phyloP scores from a whole-genome alignment of 2,329 filamentous ascomycete genomes.

The Fusarium marasasianum region DNA sequence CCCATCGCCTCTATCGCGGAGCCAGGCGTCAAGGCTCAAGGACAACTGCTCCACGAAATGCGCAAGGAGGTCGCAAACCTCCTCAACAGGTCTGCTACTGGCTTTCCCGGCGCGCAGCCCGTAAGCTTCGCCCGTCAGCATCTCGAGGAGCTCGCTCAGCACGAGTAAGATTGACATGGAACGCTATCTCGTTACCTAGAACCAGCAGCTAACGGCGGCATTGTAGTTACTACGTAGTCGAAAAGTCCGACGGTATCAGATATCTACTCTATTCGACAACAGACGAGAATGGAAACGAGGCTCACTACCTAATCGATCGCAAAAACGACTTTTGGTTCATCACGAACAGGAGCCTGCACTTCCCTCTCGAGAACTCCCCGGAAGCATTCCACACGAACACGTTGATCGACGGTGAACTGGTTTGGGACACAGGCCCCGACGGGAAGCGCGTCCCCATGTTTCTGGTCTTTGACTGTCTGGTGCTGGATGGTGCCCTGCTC shows the following conservation, averaged over 20 bases:
- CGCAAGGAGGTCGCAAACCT: slow-evolving; percentile 78
- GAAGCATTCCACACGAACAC: slow-evolving; percentile 80
- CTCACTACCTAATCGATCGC: slow-evolving; percentile 94
- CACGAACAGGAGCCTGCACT: slow-evolving; percentile 74
- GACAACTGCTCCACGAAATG: slow-evolving; percentile 68
- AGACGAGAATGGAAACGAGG: slow-evolving; percentile 69
- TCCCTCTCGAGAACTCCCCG: slow-evolving; percentile 75
- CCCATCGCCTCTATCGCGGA: slow-evolving; percentile 63
- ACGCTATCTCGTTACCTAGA: neutral
- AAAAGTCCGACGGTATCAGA: slow-evolving; percentile 96
- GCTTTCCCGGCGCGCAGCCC: slow-evolving; percentile 91
- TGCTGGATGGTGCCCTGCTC: slow-evolving; percentile 78
- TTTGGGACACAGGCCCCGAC: slow-evolving; percentile 79
- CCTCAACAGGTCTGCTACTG: slow-evolving; percentile 72
- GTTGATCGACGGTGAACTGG: slow-evolving; percentile 91
- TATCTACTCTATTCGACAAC: slow-evolving; percentile 91
- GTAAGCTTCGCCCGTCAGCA: slow-evolving; percentile 89
- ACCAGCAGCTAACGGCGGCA: slow-evolving; percentile 2
- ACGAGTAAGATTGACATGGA: slow-evolving; percentile 66
- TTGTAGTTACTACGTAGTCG: slow-evolving; percentile 89
- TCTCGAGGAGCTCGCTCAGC: slow-evolving; percentile 78
- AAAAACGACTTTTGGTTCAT: slow-evolving; percentile 98
- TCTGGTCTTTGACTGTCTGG: slow-evolving; percentile 92
- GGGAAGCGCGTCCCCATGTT: slow-evolving; percentile 79
- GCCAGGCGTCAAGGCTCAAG: slow-evolving; percentile 72